A percentile compares a stretch with the other conserved stretches of the same genome.
Conservation (phyloP, 2,329 filamentous ascomycete species). For the Sclerotinia minor region DNA sequence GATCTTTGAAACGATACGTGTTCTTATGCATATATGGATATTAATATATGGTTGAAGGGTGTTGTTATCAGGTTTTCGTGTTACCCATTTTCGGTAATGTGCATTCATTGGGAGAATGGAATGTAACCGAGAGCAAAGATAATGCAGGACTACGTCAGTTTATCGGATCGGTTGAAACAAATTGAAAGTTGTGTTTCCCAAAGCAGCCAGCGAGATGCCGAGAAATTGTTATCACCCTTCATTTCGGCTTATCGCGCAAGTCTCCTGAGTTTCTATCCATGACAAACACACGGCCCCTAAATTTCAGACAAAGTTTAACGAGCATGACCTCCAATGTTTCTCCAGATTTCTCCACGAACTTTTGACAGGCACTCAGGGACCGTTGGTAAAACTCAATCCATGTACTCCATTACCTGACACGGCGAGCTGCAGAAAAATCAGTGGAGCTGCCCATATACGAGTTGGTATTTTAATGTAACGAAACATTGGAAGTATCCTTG, state of each 20-base stretch:
- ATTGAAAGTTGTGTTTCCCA: neutral
- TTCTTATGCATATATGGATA: conserved; percentile 2
- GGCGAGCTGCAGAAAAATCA: conserved; percentile 9
- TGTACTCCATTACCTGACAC: conserved; percentile 4
- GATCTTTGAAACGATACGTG: neutral
- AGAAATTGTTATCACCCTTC: neutral
- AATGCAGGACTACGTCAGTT: conserved; percentile 1
- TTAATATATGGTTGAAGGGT: neutral
- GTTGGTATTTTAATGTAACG: neutral
- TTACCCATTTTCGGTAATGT: conserved; percentile 4
- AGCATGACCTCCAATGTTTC: conserved; percentile 7
- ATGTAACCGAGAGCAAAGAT: neutral
- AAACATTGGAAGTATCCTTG: conserved; percentile 5
- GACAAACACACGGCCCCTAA: neutral
- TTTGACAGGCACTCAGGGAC: neutral
- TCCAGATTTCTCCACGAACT: conserved; percentile 14
- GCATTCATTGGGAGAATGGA: conserved; percentile 8
- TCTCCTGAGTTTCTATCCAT: neutral
- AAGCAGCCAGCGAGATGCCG: neutral
- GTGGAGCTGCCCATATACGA: conserved; percentile 10
- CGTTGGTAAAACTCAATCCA: conserved; percentile 1
- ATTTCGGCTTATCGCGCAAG: neutral
- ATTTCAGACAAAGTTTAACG: neutral
- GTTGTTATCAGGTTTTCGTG: conserved; percentile 13
- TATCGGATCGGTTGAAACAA: neutral